These are phyloP conservation scores for Jatropha podagrica DNA, from an alignment of 441 rosid species.

Conservation along the genomic window DNA sequence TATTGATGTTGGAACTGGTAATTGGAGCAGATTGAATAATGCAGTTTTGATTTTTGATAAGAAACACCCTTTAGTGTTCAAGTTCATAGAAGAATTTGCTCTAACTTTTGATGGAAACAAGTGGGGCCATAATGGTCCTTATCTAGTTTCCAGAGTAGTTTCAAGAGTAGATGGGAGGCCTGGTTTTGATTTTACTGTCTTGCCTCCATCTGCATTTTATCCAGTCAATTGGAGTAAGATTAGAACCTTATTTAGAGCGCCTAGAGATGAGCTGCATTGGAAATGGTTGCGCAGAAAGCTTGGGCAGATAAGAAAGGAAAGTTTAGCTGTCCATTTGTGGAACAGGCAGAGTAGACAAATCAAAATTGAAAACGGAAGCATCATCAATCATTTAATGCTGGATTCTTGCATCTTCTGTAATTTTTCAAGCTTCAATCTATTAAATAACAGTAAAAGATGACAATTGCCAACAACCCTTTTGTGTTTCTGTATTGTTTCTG, in stretches of 20 bases:
- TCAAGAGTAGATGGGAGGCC: constrained; percentile 38
- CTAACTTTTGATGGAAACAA: constrained; percentile 80
- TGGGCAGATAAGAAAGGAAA: constrained; percentile 38
- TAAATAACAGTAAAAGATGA: constrained; percentile 14
- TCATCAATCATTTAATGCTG: constrained; percentile 47
- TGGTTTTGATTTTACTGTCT: constrained; percentile 52
- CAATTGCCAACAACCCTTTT: not conserved
- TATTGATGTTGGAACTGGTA: constrained; percentile 44
- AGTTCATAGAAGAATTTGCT: constrained; percentile 76
- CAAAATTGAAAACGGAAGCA: constrained; percentile 60
- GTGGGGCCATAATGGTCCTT: constrained; percentile 97
- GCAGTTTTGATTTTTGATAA: constrained; percentile 79
- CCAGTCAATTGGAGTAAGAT: constrained; percentile 78
- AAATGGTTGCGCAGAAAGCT: constrained; percentile 47
- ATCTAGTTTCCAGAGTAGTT: constrained; percentile 79
- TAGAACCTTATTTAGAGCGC: constrained; percentile 45
- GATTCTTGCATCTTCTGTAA: constrained; percentile 70
- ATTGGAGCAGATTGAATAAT: constrained; percentile 84
- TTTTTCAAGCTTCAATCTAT: constrained; percentile 33
- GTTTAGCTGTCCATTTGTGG: constrained; percentile 78
- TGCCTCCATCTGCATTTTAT: constrained; percentile 81
- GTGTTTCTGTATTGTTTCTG: not conserved
- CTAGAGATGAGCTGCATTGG: constrained; percentile 40
- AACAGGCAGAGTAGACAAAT: constrained; percentile 70
- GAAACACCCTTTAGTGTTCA: constrained; percentile 63